Evolutionary conservation across 768 basidiomycete genomes (phyloP).

Genomic region (Russula griseocarnosa): DNA sequence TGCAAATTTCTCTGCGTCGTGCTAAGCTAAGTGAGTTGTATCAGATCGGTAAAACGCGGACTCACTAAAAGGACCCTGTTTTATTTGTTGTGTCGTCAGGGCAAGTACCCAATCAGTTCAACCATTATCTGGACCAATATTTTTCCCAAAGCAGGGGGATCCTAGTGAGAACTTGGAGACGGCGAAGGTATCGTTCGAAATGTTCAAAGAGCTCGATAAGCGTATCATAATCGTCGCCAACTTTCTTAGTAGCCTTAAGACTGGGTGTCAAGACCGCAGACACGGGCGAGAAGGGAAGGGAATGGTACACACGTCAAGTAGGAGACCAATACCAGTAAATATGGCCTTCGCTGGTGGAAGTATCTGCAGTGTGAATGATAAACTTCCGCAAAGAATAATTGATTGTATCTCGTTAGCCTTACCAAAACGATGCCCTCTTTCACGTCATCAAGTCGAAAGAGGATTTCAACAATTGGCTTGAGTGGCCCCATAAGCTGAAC

Average conservation of each 20-base stretch:
- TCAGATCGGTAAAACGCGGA: neutral
- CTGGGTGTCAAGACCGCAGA: neutral
- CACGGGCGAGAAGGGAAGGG: neutral
- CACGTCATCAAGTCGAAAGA: neutral
- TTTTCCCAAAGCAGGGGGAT: neutral
- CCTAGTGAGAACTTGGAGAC: neutral
- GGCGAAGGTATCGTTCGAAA: slow-evolving; percentile 1
- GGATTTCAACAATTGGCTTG: neutral
- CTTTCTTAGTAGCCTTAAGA: neutral
- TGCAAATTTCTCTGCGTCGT: neutral
- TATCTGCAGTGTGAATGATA: neutral
- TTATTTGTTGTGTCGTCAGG: slow-evolving; percentile 1
- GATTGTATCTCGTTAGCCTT: neutral
- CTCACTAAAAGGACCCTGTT: slow-evolving; percentile 1
- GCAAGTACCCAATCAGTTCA: slow-evolving; percentile 4
- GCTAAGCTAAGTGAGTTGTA: neutral
- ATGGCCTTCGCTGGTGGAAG: neutral
- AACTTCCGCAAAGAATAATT: neutral
- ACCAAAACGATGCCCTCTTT: neutral
- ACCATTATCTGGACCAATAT: slow-evolving; percentile 4
- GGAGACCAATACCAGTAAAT: slow-evolving; percentile 7
- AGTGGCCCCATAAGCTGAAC: neutral
- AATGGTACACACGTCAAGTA: neutral
- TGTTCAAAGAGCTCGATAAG: slow-evolving; percentile 3
- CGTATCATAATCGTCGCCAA: neutral